Evolutionary conservation across 164 flowering plant species (phyloP).

Genomic region (Chimonanthus praecox): DNA sequence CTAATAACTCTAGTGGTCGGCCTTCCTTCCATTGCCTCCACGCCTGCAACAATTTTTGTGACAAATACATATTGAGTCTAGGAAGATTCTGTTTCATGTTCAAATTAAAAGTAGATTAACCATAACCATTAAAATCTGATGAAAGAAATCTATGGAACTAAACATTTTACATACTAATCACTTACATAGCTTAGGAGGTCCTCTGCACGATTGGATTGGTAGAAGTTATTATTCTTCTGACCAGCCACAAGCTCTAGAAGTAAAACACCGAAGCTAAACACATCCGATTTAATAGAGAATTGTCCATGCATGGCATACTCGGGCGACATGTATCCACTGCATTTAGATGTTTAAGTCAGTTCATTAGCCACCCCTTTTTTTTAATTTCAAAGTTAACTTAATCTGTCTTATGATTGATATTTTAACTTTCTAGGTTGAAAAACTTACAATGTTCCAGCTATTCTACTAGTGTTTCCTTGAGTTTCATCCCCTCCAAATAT

Average conservation of each 20-base stretch:
- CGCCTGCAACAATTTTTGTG: slow-evolving; percentile 9
- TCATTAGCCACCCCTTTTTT: not conserved
- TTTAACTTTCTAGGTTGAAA: not conserved
- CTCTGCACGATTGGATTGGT: slow-evolving; percentile 1
- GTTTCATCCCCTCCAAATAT: slow-evolving; percentile 26
- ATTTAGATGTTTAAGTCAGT: not conserved
- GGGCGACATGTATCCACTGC: slow-evolving; percentile 50
- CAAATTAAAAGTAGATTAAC: not conserved
- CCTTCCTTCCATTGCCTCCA: slow-evolving; percentile 22
- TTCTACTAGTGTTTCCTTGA: slow-evolving; percentile 19
- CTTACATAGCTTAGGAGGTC: slow-evolving; percentile 29
- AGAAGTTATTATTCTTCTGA: slow-evolving; percentile 14
- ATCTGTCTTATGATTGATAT: not conserved
- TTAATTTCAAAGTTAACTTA: not conserved
- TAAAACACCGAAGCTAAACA: slow-evolving; percentile 44
- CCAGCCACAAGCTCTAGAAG: slow-evolving; percentile 41
- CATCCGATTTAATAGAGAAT: slow-evolving; percentile 40
- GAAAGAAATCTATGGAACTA: not conserved
- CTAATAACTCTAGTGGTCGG: slow-evolving; percentile 11
- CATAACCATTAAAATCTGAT: not conserved
- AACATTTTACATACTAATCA: not conserved
- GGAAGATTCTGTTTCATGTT: too few relatives aligned
- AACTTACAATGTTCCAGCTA: slow-evolving; percentile 40
- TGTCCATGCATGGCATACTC: slow-evolving; percentile 41
- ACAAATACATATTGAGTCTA: too few relatives aligned